Evolutionary conservation across 2,329 filamentous ascomycete species (phyloP), one percentile per base, ranked within the genome.

Genomic region (Exophiala viscosa): DNA sequence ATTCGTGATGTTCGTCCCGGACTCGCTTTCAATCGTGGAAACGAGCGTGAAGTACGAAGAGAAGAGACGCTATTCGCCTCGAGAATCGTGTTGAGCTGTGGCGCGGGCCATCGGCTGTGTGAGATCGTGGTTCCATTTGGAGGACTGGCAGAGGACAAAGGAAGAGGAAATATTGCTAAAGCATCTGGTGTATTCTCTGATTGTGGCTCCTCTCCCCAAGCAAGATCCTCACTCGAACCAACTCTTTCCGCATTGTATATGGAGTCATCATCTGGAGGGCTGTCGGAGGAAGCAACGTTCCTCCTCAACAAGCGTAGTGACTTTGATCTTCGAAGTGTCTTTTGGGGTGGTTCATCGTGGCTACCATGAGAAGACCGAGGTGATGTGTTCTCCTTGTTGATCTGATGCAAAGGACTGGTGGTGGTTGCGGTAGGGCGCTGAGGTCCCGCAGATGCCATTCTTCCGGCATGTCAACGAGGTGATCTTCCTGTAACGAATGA

Each of bases 191-290:
- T 51, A 51, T 39, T 50, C 45, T 20, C 40, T 53, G 5, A 46
- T 53, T 15, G 45, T 35, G 32, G 32, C 15, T 42, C 38, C 15
- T 23, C 38, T 42, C 15, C 39, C 14, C 15, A 20, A 15, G 33
- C 17, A 11, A 48, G 39, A 17, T 59, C 61, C 23, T 66, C 62
- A 15, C 61, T 59, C 5, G 68, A 67, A 23, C 62, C 64, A 28
- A 66, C 65, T 41, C 65, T 54, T 35, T 64, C 54, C 6, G 70
- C 71, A 57, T 72, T 66, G 55, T 66, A 71, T 10, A 74, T 69
- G 9, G 65, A 69, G 45, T 61, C 64, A 41, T 70, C 67, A 18
- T 70, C 67, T 47, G 68, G 71, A 14, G 62, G 49, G 11, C 66
- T 66, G 39, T 68, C 66, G 1, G 65, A 66, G 3, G 64, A 67